Percentiles rank a stretch among this genome's conserved stretches.
Evolutionary conservation across 768 basidiomycete genomes (phyloP).

Genomic region (Leccinum olivaceopallidum): DNA sequence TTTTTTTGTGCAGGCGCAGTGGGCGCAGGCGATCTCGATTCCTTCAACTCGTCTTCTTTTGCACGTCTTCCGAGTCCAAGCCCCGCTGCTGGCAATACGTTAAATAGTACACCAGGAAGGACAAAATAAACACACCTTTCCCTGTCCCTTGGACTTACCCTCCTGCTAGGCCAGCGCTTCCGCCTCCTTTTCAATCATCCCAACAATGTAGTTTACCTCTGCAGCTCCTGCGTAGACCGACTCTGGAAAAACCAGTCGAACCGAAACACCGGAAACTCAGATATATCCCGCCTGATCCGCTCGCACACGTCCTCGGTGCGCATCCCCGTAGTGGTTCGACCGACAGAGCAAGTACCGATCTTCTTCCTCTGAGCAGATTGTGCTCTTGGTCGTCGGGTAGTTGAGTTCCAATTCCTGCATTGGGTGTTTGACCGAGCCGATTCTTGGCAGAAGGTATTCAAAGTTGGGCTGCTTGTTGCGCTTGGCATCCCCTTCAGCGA

Average conservation of each 20-base stretch:
- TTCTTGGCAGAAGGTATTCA: slow-evolving; percentile 80
- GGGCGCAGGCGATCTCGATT: slow-evolving; percentile 65
- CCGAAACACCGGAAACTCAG: slow-evolving; percentile 94
- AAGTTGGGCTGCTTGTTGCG: slow-evolving; percentile 84
- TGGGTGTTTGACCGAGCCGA: slow-evolving; percentile 80
- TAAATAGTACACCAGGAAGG: not conserved
- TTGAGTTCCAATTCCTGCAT: slow-evolving; percentile 97
- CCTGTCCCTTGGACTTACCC: slow-evolving; percentile 60
- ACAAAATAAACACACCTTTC: slow-evolving; percentile 52
- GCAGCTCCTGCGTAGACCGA: slow-evolving; percentile 84
- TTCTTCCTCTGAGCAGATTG: slow-evolving; percentile 95
- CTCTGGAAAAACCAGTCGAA: slow-evolving; percentile 99
- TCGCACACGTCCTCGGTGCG: slow-evolving; percentile 89
- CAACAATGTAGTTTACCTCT: slow-evolving; percentile 85
- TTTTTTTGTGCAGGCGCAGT: slow-evolving; percentile 53
- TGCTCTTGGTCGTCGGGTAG: slow-evolving; percentile 95
- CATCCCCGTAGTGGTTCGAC: slow-evolving; percentile 85
- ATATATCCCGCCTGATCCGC: slow-evolving; percentile 93
- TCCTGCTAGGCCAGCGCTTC: slow-evolving; percentile 66
- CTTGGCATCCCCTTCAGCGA: slow-evolving; percentile 86
- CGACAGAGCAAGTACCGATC: slow-evolving; percentile 93
- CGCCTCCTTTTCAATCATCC: slow-evolving; percentile 93
- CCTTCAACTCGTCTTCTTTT: slow-evolving; percentile 46
- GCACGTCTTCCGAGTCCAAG: slow-evolving; percentile 56
- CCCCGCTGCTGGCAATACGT: slow-evolving; percentile 57